Base-by-base conservation (phyloP, 2,329 filamentous ascomycete genomes). In the Microascus cirrosus region DNA sequence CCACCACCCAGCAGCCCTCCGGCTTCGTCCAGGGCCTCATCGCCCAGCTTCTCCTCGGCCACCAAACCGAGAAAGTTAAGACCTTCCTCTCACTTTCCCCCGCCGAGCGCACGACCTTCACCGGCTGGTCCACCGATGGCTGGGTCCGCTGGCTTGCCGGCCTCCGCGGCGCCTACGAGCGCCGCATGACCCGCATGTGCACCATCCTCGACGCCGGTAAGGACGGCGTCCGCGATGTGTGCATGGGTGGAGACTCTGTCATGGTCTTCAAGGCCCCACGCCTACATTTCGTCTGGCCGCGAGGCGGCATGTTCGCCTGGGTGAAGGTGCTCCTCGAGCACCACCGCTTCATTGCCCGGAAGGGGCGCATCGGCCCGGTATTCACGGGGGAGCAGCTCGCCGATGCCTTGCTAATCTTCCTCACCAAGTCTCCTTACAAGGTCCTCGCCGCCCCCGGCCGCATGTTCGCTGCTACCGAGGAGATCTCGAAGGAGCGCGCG, bases 221-320 rank as follows among this genome's bases (percentile, higher is more conserved):
- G 70, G 25, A 83, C 62, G 81, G 79, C n/a, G 78, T 73, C 0
- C 74, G 76, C 2, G 64, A 73, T 52, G 71, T 72, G 53, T 64
- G 68, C 34, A 59, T 66, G n/a, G 73, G 77, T 39, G 73, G 80
- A 48, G 87, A 88, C 59, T 94, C 89, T 85, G 81, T 85, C 60
- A 80, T 92, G 60, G 79, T 95, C 53, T 84, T 85, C 65, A 91
- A 88, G 72, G 86, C 82, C 1, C 78, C 80, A 60, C 80, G 95
- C 63, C 89, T 86, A 70, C 82, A 85, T 53, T 96, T 95, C 67
- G 72, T 80, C 63, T 90, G 88, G 79, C 91, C 92, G 1, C 82
- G 87, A 32, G 92, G 86, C 39, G 92, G 92, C 67, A 96, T 96
- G 91, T 96, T 96, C 70, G 72, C 95, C 58, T 96, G 92, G 92